These are phyloP conservation scores for Geranium incanum DNA, from an alignment of 441 rosid species.

Conservation along the genomic window DNA sequence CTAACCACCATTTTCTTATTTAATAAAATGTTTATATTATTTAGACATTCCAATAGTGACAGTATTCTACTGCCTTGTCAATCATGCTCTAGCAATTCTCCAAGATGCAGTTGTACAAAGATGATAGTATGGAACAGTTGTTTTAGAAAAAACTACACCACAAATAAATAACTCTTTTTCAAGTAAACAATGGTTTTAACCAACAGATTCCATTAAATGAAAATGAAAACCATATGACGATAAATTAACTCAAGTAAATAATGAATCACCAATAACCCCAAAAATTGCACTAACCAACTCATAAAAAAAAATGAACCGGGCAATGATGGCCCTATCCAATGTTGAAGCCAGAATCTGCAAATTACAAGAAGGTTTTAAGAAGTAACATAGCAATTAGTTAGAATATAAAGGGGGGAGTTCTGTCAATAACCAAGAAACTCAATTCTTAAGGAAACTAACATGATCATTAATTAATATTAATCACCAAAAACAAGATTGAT, in stretches of 20 bases:
- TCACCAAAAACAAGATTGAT: neutral
- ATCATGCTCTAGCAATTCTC: neutral
- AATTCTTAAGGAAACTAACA: neutral
- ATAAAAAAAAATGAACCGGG: constrained; percentile 78
- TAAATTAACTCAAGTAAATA: neutral
- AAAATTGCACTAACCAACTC: constrained; percentile 73
- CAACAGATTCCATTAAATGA: neutral
- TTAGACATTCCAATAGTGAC: constrained; percentile 3
- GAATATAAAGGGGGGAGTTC: neutral
- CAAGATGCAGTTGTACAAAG: neutral
- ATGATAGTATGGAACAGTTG: neutral
- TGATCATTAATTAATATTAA: neutral
- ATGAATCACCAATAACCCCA: constrained; percentile 1
- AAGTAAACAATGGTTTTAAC: neutral
- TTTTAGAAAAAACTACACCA: neutral
- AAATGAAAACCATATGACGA: neutral
- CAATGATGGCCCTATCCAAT: constrained; percentile 97
- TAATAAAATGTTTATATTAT: neutral
- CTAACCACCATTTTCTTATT: neutral
- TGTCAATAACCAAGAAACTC: neutral
- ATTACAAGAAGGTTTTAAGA: constrained; percentile 24
- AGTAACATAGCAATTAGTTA: neutral
- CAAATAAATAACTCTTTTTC: neutral
- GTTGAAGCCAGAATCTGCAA: constrained; percentile 98
- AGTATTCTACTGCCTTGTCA: neutral